Evolutionary conservation across 352 stramenopile species (phyloP), one percentile per base, ranked within the genome.

Genomic region (Phytophthora pini): DNA sequence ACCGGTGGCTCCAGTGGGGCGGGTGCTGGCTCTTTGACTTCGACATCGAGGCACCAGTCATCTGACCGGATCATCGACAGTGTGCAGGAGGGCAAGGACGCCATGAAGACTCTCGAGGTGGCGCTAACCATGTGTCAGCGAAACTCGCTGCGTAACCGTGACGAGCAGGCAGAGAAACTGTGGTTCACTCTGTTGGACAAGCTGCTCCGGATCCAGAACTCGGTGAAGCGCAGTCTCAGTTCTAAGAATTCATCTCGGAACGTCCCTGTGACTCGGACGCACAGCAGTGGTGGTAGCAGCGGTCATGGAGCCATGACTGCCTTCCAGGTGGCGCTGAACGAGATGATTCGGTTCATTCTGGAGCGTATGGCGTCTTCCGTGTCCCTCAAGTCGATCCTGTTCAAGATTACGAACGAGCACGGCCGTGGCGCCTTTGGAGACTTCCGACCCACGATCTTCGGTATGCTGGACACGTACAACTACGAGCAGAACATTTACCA

Each of bases 181-280:
- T 98, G 94, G 94, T 98, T 98, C 64, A 97, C 95, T 56, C 79
- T 98, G 24, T 68, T 98, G 26, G 95, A 98, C 74, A 89, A 95
- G 64, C 69, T 98, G 13, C 77, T 98, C 53, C 92, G 96, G 61
- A 94, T 96, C 49, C 96, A 98, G 66, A 92, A 92, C 24, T 89
- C 95, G 9, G 79, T 98, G 7, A 93, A 97, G 68, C 81, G 93
- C 32, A 84, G 85, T 10, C 92, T 95, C 41, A 90, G 92, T 67
- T 90, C 79, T 29, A 92, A 83, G 72, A 84, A 67, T 12, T 73
- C 84, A 6, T 74, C 84, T 8, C 83, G 71, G 17, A 95, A 78
- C 70, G 62, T 70, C 29, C 71, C 71, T 41, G 67, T 74, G 29
- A 68, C 58, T 65, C 55, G 71, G 5, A 76, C 57, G 41, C 66